Conservation (phyloP, 441 rosid genomes). For the Hura crepitans region DNA sequence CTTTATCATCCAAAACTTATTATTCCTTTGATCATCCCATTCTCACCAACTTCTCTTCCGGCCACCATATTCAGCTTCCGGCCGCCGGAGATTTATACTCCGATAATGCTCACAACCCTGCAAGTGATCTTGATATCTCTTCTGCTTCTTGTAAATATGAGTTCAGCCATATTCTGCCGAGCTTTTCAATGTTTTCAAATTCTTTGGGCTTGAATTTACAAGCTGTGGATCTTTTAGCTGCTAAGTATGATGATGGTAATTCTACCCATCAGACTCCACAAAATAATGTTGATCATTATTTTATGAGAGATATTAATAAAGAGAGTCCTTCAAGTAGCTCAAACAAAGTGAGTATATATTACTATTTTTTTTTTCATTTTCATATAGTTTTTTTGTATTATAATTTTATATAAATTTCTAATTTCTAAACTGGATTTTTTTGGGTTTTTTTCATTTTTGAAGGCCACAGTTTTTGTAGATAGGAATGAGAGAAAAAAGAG, state of each 20-base stretch:
- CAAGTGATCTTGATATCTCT: background rate
- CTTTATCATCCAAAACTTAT: background rate
- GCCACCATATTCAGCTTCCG: conserved; percentile 18
- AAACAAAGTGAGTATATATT: conserved; percentile 25
- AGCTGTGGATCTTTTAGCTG: conserved; percentile 23
- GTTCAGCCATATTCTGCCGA: conserved; percentile 24
- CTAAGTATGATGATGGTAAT: conserved; percentile 16
- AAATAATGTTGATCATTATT: conserved; percentile 11
- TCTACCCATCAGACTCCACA: conserved; percentile 25
- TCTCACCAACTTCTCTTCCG: conserved; percentile 11
- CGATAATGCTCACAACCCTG: background rate
- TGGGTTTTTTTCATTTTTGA: conserved; percentile 1
- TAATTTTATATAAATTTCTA: background rate
- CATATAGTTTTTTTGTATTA: background rate
- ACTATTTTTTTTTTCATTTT: background rate
- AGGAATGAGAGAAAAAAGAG: conserved; percentile 25
- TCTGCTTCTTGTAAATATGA: conserved; percentile 15
- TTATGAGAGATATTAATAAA: conserved; percentile 10
- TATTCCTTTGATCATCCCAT: background rate
- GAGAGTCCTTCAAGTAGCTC: conserved; percentile 29
- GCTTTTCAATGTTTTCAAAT: conserved; percentile 22
- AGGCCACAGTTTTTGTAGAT: conserved; percentile 17
- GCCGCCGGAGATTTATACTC: conserved; percentile 13
- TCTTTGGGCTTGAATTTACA: conserved; percentile 29
- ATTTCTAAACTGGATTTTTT: background rate